Evolutionary conservation across 352 stramenopile genomes (phyloP).

Genomic region (Globisporangium apiculatum): DNA sequence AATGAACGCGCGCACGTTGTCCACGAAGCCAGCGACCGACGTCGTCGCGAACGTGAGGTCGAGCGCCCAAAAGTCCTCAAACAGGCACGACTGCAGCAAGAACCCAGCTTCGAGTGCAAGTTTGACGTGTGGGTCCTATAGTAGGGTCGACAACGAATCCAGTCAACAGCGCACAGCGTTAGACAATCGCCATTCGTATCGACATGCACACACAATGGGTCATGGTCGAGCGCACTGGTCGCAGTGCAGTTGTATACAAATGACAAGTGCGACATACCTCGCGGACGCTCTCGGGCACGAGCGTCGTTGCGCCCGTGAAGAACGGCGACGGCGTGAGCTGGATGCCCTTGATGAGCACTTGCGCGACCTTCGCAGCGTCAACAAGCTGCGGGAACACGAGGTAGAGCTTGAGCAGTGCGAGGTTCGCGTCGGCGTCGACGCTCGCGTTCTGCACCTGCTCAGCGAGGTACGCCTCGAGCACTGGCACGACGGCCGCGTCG

Average conservation of each 20-base stretch:
- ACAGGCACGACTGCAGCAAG: constrained; percentile 72
- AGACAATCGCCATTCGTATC: too few species aligned
- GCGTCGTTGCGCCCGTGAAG: constrained; percentile 65
- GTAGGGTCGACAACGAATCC: background rate
- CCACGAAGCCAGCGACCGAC: constrained; percentile 57
- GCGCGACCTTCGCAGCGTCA: constrained; percentile 54
- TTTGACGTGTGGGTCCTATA: constrained; percentile 42
- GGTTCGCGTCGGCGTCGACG: constrained; percentile 69
- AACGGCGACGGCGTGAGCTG: constrained; percentile 62
- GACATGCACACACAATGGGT: too few species aligned
- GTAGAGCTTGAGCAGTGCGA: constrained; percentile 83
- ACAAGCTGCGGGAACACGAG: constrained; percentile 51
- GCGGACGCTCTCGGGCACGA: constrained; percentile 60
- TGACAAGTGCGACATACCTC: constrained; percentile 27
- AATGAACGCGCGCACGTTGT: constrained; percentile 74
- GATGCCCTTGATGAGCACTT: constrained; percentile 67
- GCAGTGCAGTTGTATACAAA: too few species aligned
- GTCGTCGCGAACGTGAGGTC: constrained; percentile 51
- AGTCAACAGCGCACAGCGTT: too few species aligned
- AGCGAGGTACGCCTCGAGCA: constrained; percentile 62
- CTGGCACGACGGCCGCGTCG: constrained; percentile 31
- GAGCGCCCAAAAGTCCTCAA: constrained; percentile 79
- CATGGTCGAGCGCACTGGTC: too few species aligned
- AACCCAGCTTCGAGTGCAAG: constrained; percentile 48
- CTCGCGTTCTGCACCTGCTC: constrained; percentile 60